Evolutionary conservation across 306 rosid genomes (phyloP).

Genomic region (Datisca glomerata): DNA sequence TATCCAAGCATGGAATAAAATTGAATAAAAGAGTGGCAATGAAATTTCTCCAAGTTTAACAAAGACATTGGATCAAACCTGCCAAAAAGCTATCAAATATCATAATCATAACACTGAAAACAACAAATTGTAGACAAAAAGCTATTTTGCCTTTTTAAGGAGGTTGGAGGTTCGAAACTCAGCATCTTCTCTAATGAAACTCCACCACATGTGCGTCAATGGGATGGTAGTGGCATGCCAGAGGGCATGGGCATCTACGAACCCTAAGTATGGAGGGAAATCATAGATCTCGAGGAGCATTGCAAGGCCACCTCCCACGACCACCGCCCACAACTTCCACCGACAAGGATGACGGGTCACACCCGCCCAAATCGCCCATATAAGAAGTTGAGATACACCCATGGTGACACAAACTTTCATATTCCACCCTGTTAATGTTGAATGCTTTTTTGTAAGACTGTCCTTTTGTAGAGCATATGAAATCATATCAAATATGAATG

Average conservation of each 20-base stretch:
- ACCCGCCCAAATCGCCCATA: conserved; percentile 60
- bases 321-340: conserved; percentile 51
- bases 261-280: conserved; percentile 58
- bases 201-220: conserved; percentile 69
- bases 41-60: no score
- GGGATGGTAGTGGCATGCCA: conserved; percentile 75
- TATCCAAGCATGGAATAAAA: no score
- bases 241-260: conserved; percentile 57
- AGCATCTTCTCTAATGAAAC: conserved; percentile 66
- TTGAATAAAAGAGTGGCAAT: no score
- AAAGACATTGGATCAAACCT: no score
- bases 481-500: no score
- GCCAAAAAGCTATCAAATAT: no score
- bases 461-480: not conserved
- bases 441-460: not conserved
- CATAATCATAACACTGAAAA: no score
- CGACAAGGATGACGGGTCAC: conserved; percentile 48
- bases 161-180: conserved; percentile 27
- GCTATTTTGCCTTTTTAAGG: conserved; percentile 54
- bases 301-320: conserved; percentile 44
- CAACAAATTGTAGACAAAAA: no score
- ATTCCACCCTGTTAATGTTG: conserved; percentile 52
- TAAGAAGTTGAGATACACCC: conserved; percentile 44
- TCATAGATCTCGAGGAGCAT: conserved; percentile 50
- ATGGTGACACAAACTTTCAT: conserved; percentile 59